Base-by-base conservation (phyloP, 129 eudicot species). In the Arctium minus region DNA sequence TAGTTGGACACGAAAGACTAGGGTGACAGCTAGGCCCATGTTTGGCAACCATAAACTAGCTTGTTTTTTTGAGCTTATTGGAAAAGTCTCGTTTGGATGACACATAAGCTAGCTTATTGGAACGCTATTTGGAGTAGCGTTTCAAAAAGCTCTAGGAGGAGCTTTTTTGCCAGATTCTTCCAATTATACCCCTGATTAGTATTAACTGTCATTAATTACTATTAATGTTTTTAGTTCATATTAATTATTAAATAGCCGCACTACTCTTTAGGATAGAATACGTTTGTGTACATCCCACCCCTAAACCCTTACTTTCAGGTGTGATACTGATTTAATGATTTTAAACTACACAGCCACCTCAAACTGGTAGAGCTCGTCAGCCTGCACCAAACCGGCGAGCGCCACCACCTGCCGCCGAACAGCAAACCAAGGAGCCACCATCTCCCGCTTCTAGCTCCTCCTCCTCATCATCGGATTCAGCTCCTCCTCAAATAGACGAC, bases 321-420 rank as follows among this genome's bases (percentile, higher is more conserved):
- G 15, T 78, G 73, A 17, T 72, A 27, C 56, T 72, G 18, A 73
- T 72, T 56, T 70, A 56, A 5, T 48, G 39, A 50, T 64, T 70
- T 76, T 60, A 42, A 70, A 74, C 73, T 73, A 72, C 86, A 88
- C 87, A 88, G 98, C 87, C 89, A 60, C 90, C 77, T 42, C 89
- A 76, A 76, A 69, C 70, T 15, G 67, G 80, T 48, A 86, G 88
- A 86, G 79, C 67, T 75, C 90, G 83, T 46, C 87, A 82, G 6
- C 85, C 94, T 5, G 79, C 85, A 72, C 86, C 88, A 79, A 83
- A 56, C 75, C 87, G 48, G 68, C 81, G 27, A 77, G 27, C 27
- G 0, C 30, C 83, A 80, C 77, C 86, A 17, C 80, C 85, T 30
- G 38, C 80, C 17, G 22, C 86, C 2, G 83, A 40, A 72, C 85